Conservation (phyloP, 1,139 yeast genomes). For the Candida anutae region DNA sequence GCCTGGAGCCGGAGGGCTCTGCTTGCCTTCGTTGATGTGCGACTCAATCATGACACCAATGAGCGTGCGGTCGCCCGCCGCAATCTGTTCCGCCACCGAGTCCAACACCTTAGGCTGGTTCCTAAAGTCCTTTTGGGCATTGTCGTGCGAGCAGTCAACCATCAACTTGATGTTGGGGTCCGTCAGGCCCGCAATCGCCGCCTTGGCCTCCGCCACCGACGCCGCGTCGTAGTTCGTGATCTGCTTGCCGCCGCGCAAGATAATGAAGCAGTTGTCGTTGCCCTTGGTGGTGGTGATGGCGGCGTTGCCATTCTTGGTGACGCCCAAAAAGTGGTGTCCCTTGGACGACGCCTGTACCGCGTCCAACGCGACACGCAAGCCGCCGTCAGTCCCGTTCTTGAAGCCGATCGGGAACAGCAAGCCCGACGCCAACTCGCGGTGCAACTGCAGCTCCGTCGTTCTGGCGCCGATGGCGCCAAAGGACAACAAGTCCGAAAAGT, state of each 20-base stretch:
- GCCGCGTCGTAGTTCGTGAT: constrained; percentile 87
- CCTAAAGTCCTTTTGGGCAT: constrained; percentile 86
- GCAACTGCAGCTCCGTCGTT: constrained; percentile 96
- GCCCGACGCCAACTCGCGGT: constrained; percentile 95
- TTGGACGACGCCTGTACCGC: constrained; percentile 89
- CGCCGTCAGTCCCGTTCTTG: constrained; percentile 97
- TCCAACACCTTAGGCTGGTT: constrained; percentile 87
- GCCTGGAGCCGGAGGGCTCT: constrained; percentile 58
- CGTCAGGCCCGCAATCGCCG: constrained; percentile 46
- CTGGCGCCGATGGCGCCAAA: constrained; percentile 99
- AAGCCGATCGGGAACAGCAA: constrained; percentile 96
- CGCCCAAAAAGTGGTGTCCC: constrained; percentile 94
- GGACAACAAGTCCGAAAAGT: constrained; percentile 80
- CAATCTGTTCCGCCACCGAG: constrained; percentile 73
- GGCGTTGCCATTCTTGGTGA: constrained; percentile 92
- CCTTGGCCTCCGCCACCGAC: constrained; percentile 71
- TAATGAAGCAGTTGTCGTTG: constrained; percentile 80
- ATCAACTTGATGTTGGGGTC: constrained; percentile 64
- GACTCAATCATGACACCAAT: constrained; percentile 97
- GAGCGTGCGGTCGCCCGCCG: constrained; percentile 69
- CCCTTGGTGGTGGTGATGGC: constrained; percentile 96
- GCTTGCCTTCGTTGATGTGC: constrained; percentile 87
- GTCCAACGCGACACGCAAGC: constrained; percentile 86
- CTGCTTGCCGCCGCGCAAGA: constrained; percentile 90
- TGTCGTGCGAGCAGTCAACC: constrained; percentile 98